Evolutionary conservation across 2,329 filamentous ascomycete species (phyloP), one percentile per base, ranked within the genome.

Genomic region (Cercospora zeina): DNA sequence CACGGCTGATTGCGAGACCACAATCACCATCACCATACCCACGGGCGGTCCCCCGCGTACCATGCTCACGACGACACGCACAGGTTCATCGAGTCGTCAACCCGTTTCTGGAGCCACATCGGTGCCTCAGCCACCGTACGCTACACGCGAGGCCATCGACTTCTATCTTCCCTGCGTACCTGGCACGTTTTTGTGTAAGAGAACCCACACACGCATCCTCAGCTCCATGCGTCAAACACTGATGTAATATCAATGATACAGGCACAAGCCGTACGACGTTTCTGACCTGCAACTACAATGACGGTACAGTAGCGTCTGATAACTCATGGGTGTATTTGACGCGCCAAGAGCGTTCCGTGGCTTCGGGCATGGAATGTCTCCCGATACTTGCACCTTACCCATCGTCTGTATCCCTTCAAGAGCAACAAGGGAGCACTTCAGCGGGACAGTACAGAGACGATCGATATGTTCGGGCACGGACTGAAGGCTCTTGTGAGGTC

Each of bases 141-240:
- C 68, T n/a, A 69, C 70, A 19, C 68, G 67, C 50, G 68, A 76
- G 56, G 65, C 71, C 16, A 64, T 67, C 33, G 58, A 61, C 54
- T 30, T 34, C 10, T 76, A 74, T 60, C 70, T 75, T 1, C 75
- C 75, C 34, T 79, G 77, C 65, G 69, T 72, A 1, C 76, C 75
- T 0, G 75, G 74, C 19, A 72, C 74, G n/a, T 77, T 76, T 70
- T 71, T 78, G 63, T 78, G 77, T 74, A 72, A 51, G 47, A 6
- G n/a, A 1, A 16, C 2, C 30, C 24, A 7, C 30, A 11, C 24
- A n/a, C 6, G 10, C 19, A 24, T 10, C 0, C 24, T 8, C 14
- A 13, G n/a, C 7, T 51, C 7, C 30, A 8, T 21, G 24, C 47
- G 24, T 45, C 24, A 13, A 4, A 5, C 47, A 33, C 47, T 51